Evolutionary conservation across 306 rosid species (phyloP).

Genomic region (Dalbergia oliveri): DNA sequence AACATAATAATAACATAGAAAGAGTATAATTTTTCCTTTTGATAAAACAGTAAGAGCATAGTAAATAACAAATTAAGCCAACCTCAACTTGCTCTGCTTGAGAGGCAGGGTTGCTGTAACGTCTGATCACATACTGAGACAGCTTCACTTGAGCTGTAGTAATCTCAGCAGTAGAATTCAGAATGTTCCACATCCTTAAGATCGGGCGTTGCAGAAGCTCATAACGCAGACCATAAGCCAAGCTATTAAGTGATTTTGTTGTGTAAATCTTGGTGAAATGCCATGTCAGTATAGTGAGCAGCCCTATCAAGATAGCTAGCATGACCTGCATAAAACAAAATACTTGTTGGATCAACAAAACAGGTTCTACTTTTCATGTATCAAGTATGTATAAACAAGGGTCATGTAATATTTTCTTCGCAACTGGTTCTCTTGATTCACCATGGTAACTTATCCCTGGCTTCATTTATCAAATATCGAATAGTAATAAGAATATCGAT

Average conservation of each 20-base stretch:
- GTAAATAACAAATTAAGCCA: slow-evolving; percentile 19
- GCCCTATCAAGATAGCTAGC: slow-evolving; percentile 95
- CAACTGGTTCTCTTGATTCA: not conserved
- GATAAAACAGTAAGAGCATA: not conserved
- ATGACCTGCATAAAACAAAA: slow-evolving; percentile 69
- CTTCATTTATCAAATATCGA: not conserved
- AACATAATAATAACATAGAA: slow-evolving; percentile 4
- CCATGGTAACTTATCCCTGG: not conserved
- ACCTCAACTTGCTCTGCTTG: slow-evolving; percentile 99
- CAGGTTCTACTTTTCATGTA: not conserved
- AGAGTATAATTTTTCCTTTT: not conserved
- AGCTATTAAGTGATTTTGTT: slow-evolving; percentile 71
- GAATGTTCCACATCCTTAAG: slow-evolving; percentile 94
- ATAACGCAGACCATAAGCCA: slow-evolving; percentile 92
- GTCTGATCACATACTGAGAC: slow-evolving; percentile 80
- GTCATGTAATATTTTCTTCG: not conserved
- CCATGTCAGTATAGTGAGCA: slow-evolving; percentile 94
- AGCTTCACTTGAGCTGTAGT: slow-evolving; percentile 92
- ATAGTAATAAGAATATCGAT: not conserved
- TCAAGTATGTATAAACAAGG: not conserved
- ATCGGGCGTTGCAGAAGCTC: slow-evolving; percentile 96
- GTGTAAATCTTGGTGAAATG: slow-evolving; percentile 96
- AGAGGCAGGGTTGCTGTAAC: slow-evolving; percentile 71
- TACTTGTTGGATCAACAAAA: slow-evolving; percentile 5
- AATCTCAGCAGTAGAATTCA: slow-evolving; percentile 91